Percentiles rank a stretch among this genome's conserved stretches.
These are phyloP conservation scores for Schoenoplectus tabernaemontani DNA, from an alignment of 202 grass and related monocot genomes.

Conservation along the genomic window DNA sequence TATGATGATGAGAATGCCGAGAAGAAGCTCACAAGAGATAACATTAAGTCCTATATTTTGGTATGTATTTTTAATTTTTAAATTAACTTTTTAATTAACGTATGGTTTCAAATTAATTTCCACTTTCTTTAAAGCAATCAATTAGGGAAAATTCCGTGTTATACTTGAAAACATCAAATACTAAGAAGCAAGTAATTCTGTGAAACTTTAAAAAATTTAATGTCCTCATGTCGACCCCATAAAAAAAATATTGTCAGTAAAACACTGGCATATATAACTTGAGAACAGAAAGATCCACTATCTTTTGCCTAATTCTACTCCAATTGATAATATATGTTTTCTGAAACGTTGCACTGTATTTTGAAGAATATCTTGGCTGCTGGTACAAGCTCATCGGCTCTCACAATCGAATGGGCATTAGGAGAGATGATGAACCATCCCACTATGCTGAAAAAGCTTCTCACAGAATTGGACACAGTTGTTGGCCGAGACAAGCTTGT, in stretches of 20 bases:
- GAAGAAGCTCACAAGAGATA: constrained; percentile 45
- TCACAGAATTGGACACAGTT: constrained; percentile 45
- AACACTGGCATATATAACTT: no score
- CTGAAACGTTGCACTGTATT: neutral
- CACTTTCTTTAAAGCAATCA: no score
- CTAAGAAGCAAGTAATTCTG: no score
- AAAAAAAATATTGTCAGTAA: no score
- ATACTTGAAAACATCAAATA: no score
- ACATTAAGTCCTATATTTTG: constrained; percentile 79
- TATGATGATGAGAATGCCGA: constrained; percentile 49
- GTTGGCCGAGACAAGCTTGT: constrained; percentile 38
- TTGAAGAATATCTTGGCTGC: constrained; percentile 61
- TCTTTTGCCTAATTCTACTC: no score
- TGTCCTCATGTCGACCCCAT: no score
- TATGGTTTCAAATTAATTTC: no score
- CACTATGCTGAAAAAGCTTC: constrained; percentile 23
- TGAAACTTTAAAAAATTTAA: no score
- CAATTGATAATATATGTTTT: neutral
- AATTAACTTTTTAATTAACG: neutral
- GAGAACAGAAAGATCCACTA: no score
- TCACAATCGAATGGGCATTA: constrained; percentile 67
- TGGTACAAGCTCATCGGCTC: constrained; percentile 57
- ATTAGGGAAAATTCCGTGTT: no score
- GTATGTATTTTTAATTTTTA: constrained; percentile 14
- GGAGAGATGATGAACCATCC: constrained; percentile 78